These are phyloP conservation scores for Jatropha multifida DNA, from an alignment of 441 rosid genomes.

Conservation along the genomic window DNA sequence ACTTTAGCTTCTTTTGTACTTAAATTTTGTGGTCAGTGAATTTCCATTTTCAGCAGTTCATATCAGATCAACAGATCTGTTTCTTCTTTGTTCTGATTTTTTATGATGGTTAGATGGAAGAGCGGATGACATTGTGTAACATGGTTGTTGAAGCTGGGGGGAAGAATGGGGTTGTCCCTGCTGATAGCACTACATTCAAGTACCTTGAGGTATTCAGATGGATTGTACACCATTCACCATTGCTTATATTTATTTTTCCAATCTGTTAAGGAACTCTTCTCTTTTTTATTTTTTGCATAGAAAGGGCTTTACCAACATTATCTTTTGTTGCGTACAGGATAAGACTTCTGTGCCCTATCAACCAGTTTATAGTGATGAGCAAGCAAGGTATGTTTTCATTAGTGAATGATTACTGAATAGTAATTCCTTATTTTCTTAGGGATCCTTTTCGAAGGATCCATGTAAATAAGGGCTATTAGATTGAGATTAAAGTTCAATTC, in stretches of 20 bases:
- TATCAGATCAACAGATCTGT: background rate
- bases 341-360: slow-evolving; percentile 78
- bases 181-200: slow-evolving; percentile 84
- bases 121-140: slow-evolving; percentile 93
- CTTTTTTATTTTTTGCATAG: slow-evolving; percentile 17
- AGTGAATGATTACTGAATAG: background rate
- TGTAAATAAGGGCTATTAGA: background rate
- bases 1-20: background rate
- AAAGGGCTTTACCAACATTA: slow-evolving; percentile 10
- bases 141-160: slow-evolving; percentile 99
- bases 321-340: slow-evolving; percentile 50
- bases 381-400: slow-evolving; percentile 60
- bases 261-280: background rate
- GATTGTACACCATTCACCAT: background rate
- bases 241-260: background rate
- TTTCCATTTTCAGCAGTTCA: background rate
- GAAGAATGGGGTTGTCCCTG: slow-evolving; percentile 92
- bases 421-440: background rate
- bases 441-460: background rate
- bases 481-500: too few relatives aligned
- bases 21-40: slow-evolving; percentile 3
- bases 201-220: slow-evolving; percentile 65
- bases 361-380: slow-evolving; percentile 87
- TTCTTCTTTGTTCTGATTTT: slow-evolving; percentile 16
- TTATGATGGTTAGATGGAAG: slow-evolving; percentile 77